A percentile compares a stretch with the other conserved stretches of the same genome.
Evolutionary conservation across 768 basidiomycete species (phyloP).

Genomic region (Pleurotus eryngii): DNA sequence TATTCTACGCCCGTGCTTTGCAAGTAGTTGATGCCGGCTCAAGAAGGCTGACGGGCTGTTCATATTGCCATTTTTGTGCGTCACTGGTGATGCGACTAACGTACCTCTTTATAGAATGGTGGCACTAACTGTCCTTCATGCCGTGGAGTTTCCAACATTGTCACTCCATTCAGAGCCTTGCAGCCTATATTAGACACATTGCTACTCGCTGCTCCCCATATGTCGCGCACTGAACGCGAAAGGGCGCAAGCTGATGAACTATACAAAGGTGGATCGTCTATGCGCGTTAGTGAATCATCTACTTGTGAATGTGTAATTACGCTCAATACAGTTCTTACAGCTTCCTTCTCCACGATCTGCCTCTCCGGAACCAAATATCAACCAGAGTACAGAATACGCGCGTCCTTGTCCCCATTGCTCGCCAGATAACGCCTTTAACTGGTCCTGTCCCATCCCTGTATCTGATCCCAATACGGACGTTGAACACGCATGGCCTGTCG

Average conservation of each 20-base stretch:
- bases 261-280: slow-evolving; percentile 56
- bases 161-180: slow-evolving; percentile 69
- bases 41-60: too few species aligned
- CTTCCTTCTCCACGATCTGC: slow-evolving; percentile 73
- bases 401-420: slow-evolving; percentile 80
- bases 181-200: slow-evolving; percentile 72
- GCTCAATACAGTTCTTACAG: slow-evolving; percentile 30
- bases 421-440: slow-evolving; percentile 68
- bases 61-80: slow-evolving; percentile 8
- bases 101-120: slow-evolving; percentile 55
- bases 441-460: slow-evolving; percentile 80
- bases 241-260: slow-evolving; percentile 80
- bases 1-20: too few species aligned
- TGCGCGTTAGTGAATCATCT: slow-evolving; percentile 50
- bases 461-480: slow-evolving; percentile 65
- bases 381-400: slow-evolving; percentile 59
- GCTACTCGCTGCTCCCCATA: slow-evolving; percentile 67
- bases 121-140: slow-evolving; percentile 85
- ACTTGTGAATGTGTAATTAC: slow-evolving; percentile 7
- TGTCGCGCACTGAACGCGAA: slow-evolving; percentile 65
- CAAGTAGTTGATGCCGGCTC: too few species aligned
- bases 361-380: slow-evolving; percentile 73
- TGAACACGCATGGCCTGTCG: slow-evolving; percentile 73
- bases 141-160: slow-evolving; percentile 63
- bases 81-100: slow-evolving; percentile 3